phyloP scores from a whole-genome alignment of 768 basidiomycete genomes.

The Tephrocybe sp. region DNA sequence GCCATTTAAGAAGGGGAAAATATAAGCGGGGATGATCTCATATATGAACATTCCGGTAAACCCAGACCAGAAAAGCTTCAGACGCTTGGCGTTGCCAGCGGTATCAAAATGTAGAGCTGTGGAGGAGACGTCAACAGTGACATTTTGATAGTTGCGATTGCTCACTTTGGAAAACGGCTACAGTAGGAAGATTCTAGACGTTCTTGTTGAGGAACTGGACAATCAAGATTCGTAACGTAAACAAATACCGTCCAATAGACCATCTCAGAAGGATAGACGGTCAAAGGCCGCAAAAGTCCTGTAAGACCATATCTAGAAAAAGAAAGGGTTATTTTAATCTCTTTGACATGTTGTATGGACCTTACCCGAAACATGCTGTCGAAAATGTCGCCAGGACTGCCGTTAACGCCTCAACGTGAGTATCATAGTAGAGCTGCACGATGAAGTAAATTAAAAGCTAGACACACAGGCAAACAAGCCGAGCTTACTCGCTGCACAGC shows the following conservation, averaged over 20 bases:
- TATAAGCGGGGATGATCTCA: conserved; percentile 55
- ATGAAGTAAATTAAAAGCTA: not conserved
- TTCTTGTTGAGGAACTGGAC: not conserved
- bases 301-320: conserved; percentile 53
- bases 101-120: conserved; percentile 52
- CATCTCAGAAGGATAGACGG: conserved; percentile 64
- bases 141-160: not conserved
- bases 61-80: conserved; percentile 52
- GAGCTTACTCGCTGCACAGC: conserved; percentile 53
- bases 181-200: conserved; percentile 52
- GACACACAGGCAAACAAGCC: not conserved
- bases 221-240: no score
- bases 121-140: not conserved
- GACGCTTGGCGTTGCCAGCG: conserved; percentile 42
- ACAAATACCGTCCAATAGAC: conserved; percentile 55
- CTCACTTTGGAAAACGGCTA: conserved; percentile 59
- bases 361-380: conserved; percentile 61
- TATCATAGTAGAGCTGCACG: conserved; percentile 56
- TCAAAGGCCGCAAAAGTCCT: conserved; percentile 57
- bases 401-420: conserved; percentile 52
- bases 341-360: not conserved
- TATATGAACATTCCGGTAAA: conserved; percentile 53
- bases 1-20: conserved; percentile 65
- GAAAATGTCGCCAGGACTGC: conserved; percentile 65
- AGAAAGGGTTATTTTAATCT: not conserved